phyloP scores from a whole-genome alignment of 768 basidiomycete genomes.

The Chalciporus piperatus region DNA sequence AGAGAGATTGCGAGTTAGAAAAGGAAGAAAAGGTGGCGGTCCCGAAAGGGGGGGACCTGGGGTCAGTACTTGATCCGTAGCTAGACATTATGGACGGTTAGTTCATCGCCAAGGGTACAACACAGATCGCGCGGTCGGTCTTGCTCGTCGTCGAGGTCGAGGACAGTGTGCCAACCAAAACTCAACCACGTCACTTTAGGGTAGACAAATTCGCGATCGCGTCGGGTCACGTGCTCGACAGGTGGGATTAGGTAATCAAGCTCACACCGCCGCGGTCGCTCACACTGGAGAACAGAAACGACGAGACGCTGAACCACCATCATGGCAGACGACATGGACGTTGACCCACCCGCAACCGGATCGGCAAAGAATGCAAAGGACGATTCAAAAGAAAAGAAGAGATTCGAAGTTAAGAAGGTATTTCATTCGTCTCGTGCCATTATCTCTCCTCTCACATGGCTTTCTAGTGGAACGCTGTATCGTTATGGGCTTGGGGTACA shows the following conservation, averaged over 20 bases:
- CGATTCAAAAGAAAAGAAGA: slow-evolving; percentile 67
- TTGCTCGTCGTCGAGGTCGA: slow-evolving; percentile 22
- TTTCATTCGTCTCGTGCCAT: slow-evolving; percentile 5
- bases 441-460: slow-evolving; percentile 1
- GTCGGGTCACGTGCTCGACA: slow-evolving; percentile 35
- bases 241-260: slow-evolving; percentile 13
- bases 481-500: slow-evolving; percentile 98
- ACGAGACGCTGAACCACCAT: slow-evolving; percentile 2
- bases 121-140: slow-evolving; percentile 1
- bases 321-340: slow-evolving; percentile 69
- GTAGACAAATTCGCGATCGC: slow-evolving; percentile 39
- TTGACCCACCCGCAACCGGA: slow-evolving; percentile 47
- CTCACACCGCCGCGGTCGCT: not conserved
- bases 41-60: slow-evolving; percentile 63
- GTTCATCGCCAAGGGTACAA: slow-evolving; percentile 27
- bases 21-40: slow-evolving; percentile 55
- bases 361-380: slow-evolving; percentile 49
- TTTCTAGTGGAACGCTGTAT: slow-evolving; percentile 94
- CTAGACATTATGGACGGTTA: slow-evolving; percentile 36
- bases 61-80: slow-evolving; percentile 38
- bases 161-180: slow-evolving; percentile 32
- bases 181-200: slow-evolving; percentile 35
- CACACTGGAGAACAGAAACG: not conserved
- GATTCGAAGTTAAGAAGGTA: slow-evolving; percentile 99
- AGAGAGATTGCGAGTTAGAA: slow-evolving; percentile 49